Percentiles rank a stretch among this genome's conserved stretches.
Conservation (phyloP, 495 filamentous ascomycete species). For the Hyaloscypha hepaticicola region DNA sequence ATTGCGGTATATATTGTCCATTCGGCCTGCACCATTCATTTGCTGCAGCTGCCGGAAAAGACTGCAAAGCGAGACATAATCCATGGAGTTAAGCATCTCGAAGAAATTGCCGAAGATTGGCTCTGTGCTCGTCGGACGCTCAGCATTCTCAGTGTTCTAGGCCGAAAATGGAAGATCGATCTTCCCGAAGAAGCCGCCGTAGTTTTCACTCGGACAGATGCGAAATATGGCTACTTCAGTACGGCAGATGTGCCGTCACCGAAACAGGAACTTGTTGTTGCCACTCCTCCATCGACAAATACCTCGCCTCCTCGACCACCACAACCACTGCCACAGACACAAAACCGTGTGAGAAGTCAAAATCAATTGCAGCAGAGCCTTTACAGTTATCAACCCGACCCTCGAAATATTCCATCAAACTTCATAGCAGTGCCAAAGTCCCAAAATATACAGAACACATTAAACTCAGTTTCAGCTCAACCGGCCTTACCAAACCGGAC, state of each 20-base stretch:
- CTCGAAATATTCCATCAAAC: background rate
- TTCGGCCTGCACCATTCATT: slow-evolving; percentile 88
- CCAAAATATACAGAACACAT: background rate
- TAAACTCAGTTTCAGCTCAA: background rate
- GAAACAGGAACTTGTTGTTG: slow-evolving; percentile 24
- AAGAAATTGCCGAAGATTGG: slow-evolving; percentile 96
- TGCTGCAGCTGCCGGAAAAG: slow-evolving; percentile 89
- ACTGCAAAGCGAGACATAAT: slow-evolving; percentile 84
- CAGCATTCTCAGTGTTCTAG: slow-evolving; percentile 80
- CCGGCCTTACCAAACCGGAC: background rate
- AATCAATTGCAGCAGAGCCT: slow-evolving; percentile 25
- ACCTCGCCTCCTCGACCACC: slow-evolving; percentile 15
- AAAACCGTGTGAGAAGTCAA: slow-evolving; percentile 4
- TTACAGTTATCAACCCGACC: slow-evolving; percentile 21
- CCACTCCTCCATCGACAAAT: slow-evolving; percentile 22
- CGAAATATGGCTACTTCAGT: slow-evolving; percentile 53
- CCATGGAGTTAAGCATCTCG: slow-evolving; percentile 86
- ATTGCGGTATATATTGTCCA: slow-evolving; percentile 94
- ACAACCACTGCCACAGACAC: slow-evolving; percentile 9
- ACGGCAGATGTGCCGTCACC: slow-evolving; percentile 57
- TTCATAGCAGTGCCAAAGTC: background rate
- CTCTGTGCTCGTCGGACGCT: slow-evolving; percentile 84
- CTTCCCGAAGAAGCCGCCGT: slow-evolving; percentile 78
- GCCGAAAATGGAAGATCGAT: slow-evolving; percentile 82
- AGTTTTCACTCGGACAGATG: slow-evolving; percentile 65